phyloP scores from a whole-genome alignment of 352 stramenopile species.

The Pilasporangium apinafurcum region DNA sequence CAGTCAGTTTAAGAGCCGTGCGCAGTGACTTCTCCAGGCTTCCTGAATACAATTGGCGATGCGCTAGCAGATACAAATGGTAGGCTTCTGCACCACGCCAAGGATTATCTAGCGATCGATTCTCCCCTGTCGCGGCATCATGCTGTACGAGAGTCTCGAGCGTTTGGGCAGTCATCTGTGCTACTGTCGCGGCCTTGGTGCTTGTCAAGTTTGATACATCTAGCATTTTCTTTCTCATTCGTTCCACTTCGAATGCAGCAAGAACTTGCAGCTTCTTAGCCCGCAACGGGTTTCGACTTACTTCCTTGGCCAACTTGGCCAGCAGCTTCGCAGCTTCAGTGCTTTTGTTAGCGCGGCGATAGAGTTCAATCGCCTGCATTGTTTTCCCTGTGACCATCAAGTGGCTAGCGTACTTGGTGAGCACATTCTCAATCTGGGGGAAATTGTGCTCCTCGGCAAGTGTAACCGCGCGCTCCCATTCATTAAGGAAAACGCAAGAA shows the following conservation, averaged over 20 bases:
- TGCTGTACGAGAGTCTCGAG: conserved; percentile 90
- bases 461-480: conserved; percentile 88
- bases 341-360: conserved; percentile 89
- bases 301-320: conserved; percentile 79
- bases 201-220: conserved; percentile 53
- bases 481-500: conserved; percentile 89
- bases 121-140: conserved; percentile 75
- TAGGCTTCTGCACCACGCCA: conserved; percentile 93
- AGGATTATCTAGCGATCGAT: conserved; percentile 86
- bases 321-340: conserved; percentile 90
- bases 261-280: conserved; percentile 94
- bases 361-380: conserved; percentile 89
- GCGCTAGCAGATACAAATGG: conserved; percentile 91
- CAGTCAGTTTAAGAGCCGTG: conserved; percentile 81
- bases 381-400: conserved; percentile 84
- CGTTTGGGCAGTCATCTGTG: conserved; percentile 85
- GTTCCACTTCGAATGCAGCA: conserved; percentile 91
- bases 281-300: conserved; percentile 74
- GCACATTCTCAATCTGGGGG: conserved; percentile 91
- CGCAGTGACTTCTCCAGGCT: conserved; percentile 77
- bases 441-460: conserved; percentile 91
- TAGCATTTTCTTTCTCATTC: conserved; percentile 88
- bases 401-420: conserved; percentile 87
- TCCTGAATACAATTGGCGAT: conserved; percentile 88
- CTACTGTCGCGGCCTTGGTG: conserved; percentile 62